Evolutionary conservation across 805 yeast genomes (phyloP).

Genomic region (Komagataella ulmi): DNA sequence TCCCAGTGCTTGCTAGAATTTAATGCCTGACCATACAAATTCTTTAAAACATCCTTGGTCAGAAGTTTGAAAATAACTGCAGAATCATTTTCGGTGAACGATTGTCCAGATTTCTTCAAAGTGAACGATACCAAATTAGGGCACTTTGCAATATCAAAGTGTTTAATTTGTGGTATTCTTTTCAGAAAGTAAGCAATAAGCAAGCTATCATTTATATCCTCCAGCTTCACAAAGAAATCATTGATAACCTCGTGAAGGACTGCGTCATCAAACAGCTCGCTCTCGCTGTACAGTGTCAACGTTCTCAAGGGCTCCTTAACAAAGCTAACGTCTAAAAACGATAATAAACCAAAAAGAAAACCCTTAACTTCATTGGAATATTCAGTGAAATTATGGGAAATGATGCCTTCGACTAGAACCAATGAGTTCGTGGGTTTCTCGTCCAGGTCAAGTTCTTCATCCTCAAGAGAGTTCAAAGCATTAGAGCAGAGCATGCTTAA

Average conservation of each 20-base stretch:
- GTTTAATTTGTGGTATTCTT: constrained; percentile 5
- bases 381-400: constrained; percentile 10
- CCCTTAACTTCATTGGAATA: constrained; percentile 15
- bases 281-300: constrained; percentile 18
- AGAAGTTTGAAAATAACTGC: constrained; percentile 14
- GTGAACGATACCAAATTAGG: constrained; percentile 5
- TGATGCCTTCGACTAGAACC: constrained; percentile 12
- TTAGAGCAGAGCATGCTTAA: constrained; percentile 1
- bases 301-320: constrained; percentile 19
- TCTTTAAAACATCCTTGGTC: constrained; percentile 18
- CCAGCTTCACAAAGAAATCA: constrained; percentile 19
- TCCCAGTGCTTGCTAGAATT: constrained; percentile 7
- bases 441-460: constrained; percentile 1
- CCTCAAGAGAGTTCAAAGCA: constrained; percentile 12
- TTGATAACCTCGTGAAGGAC: constrained; percentile 18
- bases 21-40: constrained; percentile 18
- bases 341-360: constrained; percentile 21
- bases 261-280: constrained; percentile 8
- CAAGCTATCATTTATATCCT: constrained; percentile 8
- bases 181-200: not conserved
- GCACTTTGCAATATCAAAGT: constrained; percentile 11
- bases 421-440: constrained; percentile 13
- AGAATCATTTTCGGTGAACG: constrained; percentile 2
- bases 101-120: constrained; percentile 4
- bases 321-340: constrained; percentile 15